phyloP scores from a whole-genome alignment of 2,329 filamentous ascomycete genomes.

The Sordariomycetes sp. region DNA sequence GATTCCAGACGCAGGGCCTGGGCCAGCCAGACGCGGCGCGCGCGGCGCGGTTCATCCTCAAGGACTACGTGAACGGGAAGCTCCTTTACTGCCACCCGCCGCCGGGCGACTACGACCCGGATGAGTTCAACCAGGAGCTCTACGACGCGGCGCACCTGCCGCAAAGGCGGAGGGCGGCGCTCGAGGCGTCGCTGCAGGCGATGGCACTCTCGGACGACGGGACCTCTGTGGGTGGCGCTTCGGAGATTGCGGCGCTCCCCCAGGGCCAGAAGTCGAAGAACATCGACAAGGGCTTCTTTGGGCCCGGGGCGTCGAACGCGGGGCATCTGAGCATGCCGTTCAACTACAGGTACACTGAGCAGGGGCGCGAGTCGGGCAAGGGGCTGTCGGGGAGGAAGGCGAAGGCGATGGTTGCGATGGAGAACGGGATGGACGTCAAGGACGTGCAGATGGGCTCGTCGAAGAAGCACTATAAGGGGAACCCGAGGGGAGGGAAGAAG shows the following conservation, averaged over 20 bases:
- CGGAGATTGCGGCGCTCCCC: slow-evolving; percentile 22
- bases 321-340: slow-evolving; percentile 71
- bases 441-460: slow-evolving; percentile 52
- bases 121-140: slow-evolving; percentile 76
- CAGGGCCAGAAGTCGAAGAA: slow-evolving; percentile 61
- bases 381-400: slow-evolving; percentile 73
- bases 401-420: slow-evolving; percentile 65
- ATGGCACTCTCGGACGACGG: slow-evolving; percentile 24
- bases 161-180: slow-evolving; percentile 58
- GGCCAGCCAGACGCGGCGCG: slow-evolving; percentile 90
- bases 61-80: slow-evolving; percentile 96
- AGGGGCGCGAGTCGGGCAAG: slow-evolving; percentile 48
- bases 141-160: slow-evolving; percentile 78
- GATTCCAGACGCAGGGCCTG: slow-evolving; percentile 78
- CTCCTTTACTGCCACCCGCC: slow-evolving; percentile 86
- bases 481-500: slow-evolving; percentile 44
- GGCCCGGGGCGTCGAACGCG: slow-evolving; percentile 39
- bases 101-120: slow-evolving; percentile 55
- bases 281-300: slow-evolving; percentile 87
- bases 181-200: slow-evolving; percentile 36
- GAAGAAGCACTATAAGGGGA: slow-evolving; percentile 95
- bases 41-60: slow-evolving; percentile 78
- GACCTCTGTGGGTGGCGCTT: background rate
- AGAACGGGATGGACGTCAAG: slow-evolving; percentile 71
- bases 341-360: slow-evolving; percentile 77